A percentile compares a stretch with the other conserved stretches of the same genome.
Conservation (phyloP, 139 green algal species). For the Astrephomene gubernaculifera region DNA sequence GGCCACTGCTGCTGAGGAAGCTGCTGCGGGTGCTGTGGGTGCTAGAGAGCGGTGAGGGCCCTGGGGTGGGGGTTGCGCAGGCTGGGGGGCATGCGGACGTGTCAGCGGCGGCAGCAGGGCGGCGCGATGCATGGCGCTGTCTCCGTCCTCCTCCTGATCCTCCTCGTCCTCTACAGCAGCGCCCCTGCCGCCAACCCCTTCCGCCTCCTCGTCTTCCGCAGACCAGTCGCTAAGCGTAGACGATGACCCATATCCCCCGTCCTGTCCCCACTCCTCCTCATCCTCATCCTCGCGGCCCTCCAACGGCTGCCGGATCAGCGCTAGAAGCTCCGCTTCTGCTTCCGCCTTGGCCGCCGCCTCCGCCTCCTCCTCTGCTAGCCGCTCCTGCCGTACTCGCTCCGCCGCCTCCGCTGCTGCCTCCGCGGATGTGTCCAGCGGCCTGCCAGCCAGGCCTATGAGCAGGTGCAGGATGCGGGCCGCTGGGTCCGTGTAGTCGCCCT, state of each 20-base stretch:
- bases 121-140: neutral
- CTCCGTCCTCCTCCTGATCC: neutral
- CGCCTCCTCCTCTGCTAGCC: neutral
- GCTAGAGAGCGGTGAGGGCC: neutral
- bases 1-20: neutral
- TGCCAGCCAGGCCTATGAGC: neutral
- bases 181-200: neutral
- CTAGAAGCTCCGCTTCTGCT: neutral
- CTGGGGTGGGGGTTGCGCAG: neutral
- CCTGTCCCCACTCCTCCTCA: neutral
- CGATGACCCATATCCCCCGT: neutral
- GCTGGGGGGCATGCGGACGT: neutral
- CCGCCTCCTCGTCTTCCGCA: neutral
- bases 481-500: constrained; percentile 19
- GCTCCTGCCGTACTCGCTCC: neutral
- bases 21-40: neutral
- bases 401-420: neutral
- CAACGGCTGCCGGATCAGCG: neutral
- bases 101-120: neutral
- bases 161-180: too few relatives aligned
- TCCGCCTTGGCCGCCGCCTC: neutral
- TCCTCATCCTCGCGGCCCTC: neutral
- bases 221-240: constrained; percentile 25
- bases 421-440: constrained; percentile 7
- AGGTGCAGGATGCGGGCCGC: constrained; percentile 20